These are phyloP conservation scores for Russula abietina DNA, from an alignment of 768 basidiomycete species.

Conservation along the genomic window DNA sequence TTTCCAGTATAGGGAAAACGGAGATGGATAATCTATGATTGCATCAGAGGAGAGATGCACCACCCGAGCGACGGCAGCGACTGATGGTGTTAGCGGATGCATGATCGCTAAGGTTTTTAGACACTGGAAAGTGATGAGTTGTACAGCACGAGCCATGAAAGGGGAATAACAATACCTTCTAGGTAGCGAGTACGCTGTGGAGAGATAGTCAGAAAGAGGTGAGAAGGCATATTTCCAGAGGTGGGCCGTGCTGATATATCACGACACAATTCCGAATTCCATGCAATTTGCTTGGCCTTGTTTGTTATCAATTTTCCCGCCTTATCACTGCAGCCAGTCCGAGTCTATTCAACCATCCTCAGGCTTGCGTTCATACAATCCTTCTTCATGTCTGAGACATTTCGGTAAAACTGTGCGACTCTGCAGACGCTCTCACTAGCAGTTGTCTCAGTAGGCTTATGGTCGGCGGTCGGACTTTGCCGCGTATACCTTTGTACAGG, in stretches of 20 bases:
- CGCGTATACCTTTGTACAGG: not conserved
- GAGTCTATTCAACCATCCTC: no score
- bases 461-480: not conserved
- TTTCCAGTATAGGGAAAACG: conserved; percentile 39
- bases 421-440: not conserved
- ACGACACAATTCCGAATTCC: conserved; percentile 6
- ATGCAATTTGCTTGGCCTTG: conserved; percentile 4
- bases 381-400: no score
- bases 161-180: not conserved
- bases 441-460: not conserved
- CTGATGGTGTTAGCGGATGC: conserved; percentile 26
- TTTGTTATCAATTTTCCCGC: not conserved
- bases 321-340: not conserved
- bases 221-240: not conserved
- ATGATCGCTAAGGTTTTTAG: not conserved
- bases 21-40: conserved; percentile 47
- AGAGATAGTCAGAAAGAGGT: not conserved
- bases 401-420: no score
- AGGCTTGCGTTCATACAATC: no score
- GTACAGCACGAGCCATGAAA: not conserved
- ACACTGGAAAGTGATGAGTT: not conserved
- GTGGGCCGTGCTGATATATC: conserved; percentile 2
- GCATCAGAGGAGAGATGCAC: conserved; percentile 67
- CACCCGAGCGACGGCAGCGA: conserved; percentile 53
- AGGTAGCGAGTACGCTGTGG: not conserved